These are phyloP conservation scores for Pueraria montana DNA, from an alignment of 306 rosid genomes.

Conservation along the genomic window DNA sequence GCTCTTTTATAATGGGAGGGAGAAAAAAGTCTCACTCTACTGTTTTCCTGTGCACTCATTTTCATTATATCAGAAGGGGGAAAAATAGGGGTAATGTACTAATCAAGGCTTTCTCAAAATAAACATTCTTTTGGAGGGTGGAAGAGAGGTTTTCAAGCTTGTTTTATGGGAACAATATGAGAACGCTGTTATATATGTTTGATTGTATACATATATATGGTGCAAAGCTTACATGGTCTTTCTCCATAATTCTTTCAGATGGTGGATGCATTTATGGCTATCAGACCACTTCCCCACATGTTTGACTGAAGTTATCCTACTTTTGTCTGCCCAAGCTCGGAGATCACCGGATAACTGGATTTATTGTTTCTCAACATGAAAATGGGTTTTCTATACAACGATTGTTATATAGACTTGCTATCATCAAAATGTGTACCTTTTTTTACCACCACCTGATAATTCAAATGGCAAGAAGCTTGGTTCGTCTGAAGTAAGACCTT, in stretches of 20 bases:
- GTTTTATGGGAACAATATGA: no score
- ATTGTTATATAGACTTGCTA: constrained; percentile 8
- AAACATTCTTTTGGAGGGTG: background rate
- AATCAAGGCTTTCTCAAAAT: background rate
- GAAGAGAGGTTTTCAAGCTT: background rate
- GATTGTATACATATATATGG: background rate
- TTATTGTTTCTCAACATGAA: constrained; percentile 3
- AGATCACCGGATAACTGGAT: constrained; percentile 26
- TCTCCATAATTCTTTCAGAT: constrained; percentile 58
- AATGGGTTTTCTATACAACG: background rate
- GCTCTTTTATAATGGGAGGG: background rate
- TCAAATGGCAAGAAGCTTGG: background rate
- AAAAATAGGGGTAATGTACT: background rate
- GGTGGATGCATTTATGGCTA: constrained; percentile 96
- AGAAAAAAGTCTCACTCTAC: background rate
- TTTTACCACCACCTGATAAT: background rate
- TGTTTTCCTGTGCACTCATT: background rate
- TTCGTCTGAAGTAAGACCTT: background rate
- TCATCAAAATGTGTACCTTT: background rate
- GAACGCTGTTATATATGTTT: background rate
- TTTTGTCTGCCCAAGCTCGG: background rate
- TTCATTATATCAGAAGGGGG: background rate
- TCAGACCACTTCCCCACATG: constrained; percentile 86
- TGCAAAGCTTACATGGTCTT: constrained; percentile 16
- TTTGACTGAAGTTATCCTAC: constrained; percentile 56